These are phyloP conservation scores for Tricholoma sp. DNA, from an alignment of 768 basidiomycete species.

Conservation along the genomic window DNA sequence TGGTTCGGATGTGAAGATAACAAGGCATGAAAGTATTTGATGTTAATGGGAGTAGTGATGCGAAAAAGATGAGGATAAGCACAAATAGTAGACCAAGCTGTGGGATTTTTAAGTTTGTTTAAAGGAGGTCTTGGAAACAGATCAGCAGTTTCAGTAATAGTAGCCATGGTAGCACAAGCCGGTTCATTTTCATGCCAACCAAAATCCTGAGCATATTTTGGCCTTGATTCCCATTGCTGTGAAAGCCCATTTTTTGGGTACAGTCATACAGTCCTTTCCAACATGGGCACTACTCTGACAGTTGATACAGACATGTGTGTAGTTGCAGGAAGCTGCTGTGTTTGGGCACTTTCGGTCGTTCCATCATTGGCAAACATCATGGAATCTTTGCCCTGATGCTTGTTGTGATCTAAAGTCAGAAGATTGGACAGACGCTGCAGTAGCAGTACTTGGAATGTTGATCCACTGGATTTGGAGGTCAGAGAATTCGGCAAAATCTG, in stretches of 20 bases:
- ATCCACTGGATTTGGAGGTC: slow-evolving; percentile 13
- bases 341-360: slow-evolving; percentile 14
- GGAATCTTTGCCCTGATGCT: neutral
- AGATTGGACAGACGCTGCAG: neutral
- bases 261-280: neutral
- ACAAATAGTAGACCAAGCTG: neutral
- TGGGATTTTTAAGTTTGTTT: neutral
- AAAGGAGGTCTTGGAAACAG: neutral
- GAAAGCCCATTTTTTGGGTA: slow-evolving; percentile 10
- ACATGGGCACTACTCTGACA: no score
- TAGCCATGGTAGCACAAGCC: neutral
- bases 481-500: slow-evolving; percentile 6
- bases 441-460: no score
- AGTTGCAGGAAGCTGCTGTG: slow-evolving; percentile 3
- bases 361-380: slow-evolving; percentile 11
- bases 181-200: neutral
- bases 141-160: neutral
- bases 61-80: neutral
- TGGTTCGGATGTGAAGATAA: slow-evolving; percentile 4
- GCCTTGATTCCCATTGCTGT: slow-evolving; percentile 2
- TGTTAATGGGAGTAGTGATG: neutral
- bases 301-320: no score
- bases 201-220: neutral
- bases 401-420: neutral
- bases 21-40: neutral